Evolutionary conservation across 2,329 filamentous ascomycete species (phyloP).

Genomic region (Pseudogymnoascus destructans): DNA sequence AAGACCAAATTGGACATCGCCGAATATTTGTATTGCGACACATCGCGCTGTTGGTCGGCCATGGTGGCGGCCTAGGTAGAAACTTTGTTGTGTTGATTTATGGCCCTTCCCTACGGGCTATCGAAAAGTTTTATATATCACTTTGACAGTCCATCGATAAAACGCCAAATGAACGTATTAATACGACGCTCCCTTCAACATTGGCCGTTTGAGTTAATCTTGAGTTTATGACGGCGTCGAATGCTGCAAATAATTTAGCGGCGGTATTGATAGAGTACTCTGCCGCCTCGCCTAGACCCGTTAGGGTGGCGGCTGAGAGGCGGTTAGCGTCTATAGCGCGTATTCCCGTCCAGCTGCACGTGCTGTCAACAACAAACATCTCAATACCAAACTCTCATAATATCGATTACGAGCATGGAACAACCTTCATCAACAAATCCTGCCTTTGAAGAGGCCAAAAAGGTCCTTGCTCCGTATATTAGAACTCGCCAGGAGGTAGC

Average conservation of each 20-base stretch:
- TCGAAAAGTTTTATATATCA: constrained; percentile 7
- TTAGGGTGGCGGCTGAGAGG: constrained; percentile 5
- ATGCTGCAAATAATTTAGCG: constrained; percentile 10
- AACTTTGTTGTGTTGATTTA: constrained; percentile 5
- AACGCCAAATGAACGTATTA: constrained; percentile 9
- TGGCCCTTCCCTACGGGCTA: constrained; percentile 8
- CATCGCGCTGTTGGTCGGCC: constrained; percentile 66
- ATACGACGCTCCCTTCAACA: constrained; percentile 3
- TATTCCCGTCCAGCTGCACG: not conserved
- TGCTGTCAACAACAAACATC: not conserved
- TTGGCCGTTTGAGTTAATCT: constrained; percentile 1
- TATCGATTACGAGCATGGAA: constrained; percentile 17
- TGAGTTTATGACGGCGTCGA: constrained; percentile 4
- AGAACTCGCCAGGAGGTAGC: constrained; percentile 44
- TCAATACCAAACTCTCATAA: constrained; percentile 11
- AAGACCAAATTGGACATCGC: constrained; percentile 99
- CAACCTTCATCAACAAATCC: constrained; percentile 23
- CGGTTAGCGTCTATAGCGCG: constrained; percentile 5
- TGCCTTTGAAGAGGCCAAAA: constrained; percentile 29
- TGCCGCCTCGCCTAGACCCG: not conserved
- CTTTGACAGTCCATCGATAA: constrained; percentile 5
- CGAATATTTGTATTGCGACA: constrained; percentile 97
- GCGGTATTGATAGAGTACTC: constrained; percentile 4
- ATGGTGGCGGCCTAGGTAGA: constrained; percentile 32
- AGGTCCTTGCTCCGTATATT: constrained; percentile 38